Percentiles rank a stretch among this genome's conserved stretches.
Conservation (phyloP, 1,139 yeast species). For the Taiozyma sp. region DNA sequence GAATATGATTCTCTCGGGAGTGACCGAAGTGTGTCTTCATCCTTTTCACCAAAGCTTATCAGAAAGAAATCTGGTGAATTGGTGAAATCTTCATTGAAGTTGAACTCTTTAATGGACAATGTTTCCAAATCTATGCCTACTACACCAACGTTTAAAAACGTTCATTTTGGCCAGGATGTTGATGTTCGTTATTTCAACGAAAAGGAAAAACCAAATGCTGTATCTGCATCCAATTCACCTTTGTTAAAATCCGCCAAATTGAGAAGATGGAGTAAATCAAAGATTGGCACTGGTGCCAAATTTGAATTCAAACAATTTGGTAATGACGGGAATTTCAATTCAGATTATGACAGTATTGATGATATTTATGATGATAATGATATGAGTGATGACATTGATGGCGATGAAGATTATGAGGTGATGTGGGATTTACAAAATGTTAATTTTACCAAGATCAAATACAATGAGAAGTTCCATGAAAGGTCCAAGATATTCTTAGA, state of each 20-base stretch:
- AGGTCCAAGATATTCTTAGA: slow-evolving; percentile 56
- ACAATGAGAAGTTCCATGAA: slow-evolving; percentile 30
- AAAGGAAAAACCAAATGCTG: slow-evolving; percentile 70
- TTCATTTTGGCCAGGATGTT: slow-evolving; percentile 67
- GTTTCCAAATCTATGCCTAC: slow-evolving; percentile 66
- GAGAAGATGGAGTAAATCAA: slow-evolving; percentile 3
- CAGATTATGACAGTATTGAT: slow-evolving; percentile 20
- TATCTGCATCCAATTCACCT: slow-evolving; percentile 63
- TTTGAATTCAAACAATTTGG: slow-evolving; percentile 12
- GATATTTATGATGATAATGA: slow-evolving; percentile 18
- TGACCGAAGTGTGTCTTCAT: neutral
- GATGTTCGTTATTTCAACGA: slow-evolving; percentile 70
- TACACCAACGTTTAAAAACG: slow-evolving; percentile 68
- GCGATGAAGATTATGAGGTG: slow-evolving; percentile 17
- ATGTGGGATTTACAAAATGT: slow-evolving; percentile 46
- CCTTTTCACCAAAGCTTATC: slow-evolving; percentile 31
- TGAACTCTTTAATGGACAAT: slow-evolving; percentile 34
- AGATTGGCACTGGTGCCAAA: slow-evolving; percentile 20
- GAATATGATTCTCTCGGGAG: neutral
- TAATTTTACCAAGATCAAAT: slow-evolving; percentile 38
- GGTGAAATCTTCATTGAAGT: slow-evolving; percentile 66
- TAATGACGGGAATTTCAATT: slow-evolving; percentile 3
- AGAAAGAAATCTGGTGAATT: slow-evolving; percentile 79
- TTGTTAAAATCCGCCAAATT: slow-evolving; percentile 25
- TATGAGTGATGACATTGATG: slow-evolving; percentile 23